Conservation (phyloP, 176 grass and related monocot genomes). For the Luzula sylvatica region DNA sequence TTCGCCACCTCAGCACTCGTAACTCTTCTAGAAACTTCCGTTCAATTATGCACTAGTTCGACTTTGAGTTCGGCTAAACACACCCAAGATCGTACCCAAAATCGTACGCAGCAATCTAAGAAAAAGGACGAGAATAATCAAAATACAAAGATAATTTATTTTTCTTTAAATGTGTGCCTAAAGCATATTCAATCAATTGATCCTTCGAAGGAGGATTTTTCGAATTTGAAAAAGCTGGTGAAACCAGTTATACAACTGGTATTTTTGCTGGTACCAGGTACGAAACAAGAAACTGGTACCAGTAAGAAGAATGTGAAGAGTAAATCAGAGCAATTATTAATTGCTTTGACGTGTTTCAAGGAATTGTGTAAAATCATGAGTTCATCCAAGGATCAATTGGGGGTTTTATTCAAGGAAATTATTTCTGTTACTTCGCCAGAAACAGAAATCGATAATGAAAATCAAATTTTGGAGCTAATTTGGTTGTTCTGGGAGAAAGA, state of each 20-base stretch:
- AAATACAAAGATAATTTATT: conserved; percentile 36
- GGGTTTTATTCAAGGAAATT: conserved; percentile 5
- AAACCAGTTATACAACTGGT: conserved; percentile 57
- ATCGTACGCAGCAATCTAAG: conserved; percentile 18
- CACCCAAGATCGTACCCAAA: conserved; percentile 42
- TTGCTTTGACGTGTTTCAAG: conserved; percentile 52
- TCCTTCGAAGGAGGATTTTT: conserved; percentile 26
- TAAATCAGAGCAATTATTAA: conserved; percentile 47
- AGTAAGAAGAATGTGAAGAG: conserved; percentile 49
- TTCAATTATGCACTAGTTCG: conserved; percentile 32
- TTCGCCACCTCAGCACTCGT: conserved; percentile 39
- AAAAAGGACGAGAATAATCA: conserved; percentile 18
- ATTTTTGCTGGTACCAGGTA: conserved; percentile 35
- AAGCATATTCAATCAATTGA: conserved; percentile 42
- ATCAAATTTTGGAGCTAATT: conserved; percentile 38
- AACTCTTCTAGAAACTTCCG: conserved; percentile 38
- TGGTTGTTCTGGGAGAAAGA: conserved; percentile 26
- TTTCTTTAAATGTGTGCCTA: conserved; percentile 60
- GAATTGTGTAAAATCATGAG: conserved; percentile 42
- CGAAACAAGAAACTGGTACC: conserved; percentile 30
- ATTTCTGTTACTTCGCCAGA: conserved; percentile 7
- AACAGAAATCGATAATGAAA: conserved; percentile 3
- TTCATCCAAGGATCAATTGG: conserved; percentile 31
- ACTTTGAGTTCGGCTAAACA: conserved; percentile 16
- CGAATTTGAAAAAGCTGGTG: conserved; percentile 43